Evolutionary conservation across 2,329 filamentous ascomycete genomes (phyloP), one percentile per base, ranked within the genome.

Genomic region (Ceratocystis harringtonii): DNA sequence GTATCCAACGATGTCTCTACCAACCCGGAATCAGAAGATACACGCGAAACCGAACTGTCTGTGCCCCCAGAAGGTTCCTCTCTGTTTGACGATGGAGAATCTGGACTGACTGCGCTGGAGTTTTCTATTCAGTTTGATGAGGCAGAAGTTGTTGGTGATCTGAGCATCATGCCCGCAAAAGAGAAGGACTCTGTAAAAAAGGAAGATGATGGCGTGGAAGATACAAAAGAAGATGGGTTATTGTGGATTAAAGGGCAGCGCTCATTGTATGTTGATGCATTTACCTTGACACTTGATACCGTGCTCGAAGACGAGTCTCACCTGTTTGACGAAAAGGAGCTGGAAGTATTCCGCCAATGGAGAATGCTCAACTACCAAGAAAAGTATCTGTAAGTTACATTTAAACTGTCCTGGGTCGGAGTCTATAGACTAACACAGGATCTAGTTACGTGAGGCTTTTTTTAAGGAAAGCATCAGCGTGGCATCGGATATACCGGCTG

Each of bases 211-310:
- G 22, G 22, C 17, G 12, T 17, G n/a, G 55, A 58, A n/a, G 28
- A 36, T 36, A 4, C 55, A n/a, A 58, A 30, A 25, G 8, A 15
- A 2, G 1, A 7, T n/a, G 19, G 30, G 15, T 28, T 6, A 3
- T 61, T 67, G 67, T 96, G 90, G 90, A 75, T 85, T 3, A 84
- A 81, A 71, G 90, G 90, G 0, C 86, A 84, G 73, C 95, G 86
- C 71, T 97, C 92, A 1, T 90, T 99, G 65, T 99, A 99, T 71
- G 90, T 96, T 19, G 94, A 99, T 76, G 94, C 94, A 0, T 99
- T 99, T 78, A 96, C 96, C 71, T 79, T 97, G 15, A 90, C 92
- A 1, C 77, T 99, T 61, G 86, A 92, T 67, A 96, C 90, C 0
- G 94, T 99, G 2, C 76, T 97, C 12, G 85, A 90, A 61, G 90